Base-by-base conservation (phyloP, 2,329 filamentous ascomycete species). In the Fusarium sp. region DNA sequence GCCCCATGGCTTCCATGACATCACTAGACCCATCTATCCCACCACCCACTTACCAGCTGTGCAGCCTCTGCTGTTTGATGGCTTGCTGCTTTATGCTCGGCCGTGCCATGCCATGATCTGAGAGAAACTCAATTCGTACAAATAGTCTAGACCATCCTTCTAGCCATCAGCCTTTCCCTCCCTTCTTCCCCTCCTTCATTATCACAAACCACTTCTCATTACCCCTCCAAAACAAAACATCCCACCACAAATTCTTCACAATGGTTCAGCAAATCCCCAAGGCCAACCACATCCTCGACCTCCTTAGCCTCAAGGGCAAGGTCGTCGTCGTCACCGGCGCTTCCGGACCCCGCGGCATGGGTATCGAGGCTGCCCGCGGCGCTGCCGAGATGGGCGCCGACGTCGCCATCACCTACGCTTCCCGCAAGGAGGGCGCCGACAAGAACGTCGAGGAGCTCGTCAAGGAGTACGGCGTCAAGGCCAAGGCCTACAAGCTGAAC, bases 251-350 rank as follows among this genome's bases (percentile, higher is more conserved):
- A 41, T 33, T 51, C 55, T 53, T 56, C 65, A 76, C 27, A 54
- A 87, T 89, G 87, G 85, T 85, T 82, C 81, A 85, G 73, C 70
- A 79, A 75, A 79, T 89, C 65, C 88, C 89, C 73, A 78, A 87
- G 74, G 80, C 87, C 67, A 81, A 82, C 68, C 82, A 81, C 72
- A 85, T 92, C 72, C 78, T 83, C 68, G 90, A 90, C 75, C 86
- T 92, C 71, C 90, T 93, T 80, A 91, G 88, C 73, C 83, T 92
- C 64, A 91, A 90, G 80, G 89, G 90, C 72, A 90, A 90, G 79
- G 91, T 91, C 50, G 87, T 91, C 69, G 87, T 92, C 71, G 82
- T 93, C 64, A 90, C 89, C 6, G 90, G 90, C 60, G 89, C 89
- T 14, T 91, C 87, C 33, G 89, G 88, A 11, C 86, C 92, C 56